Percentiles rank a stretch among this genome's conserved stretches.
These are phyloP conservation scores for Lodderomyces pseudojiufengensis DNA, from an alignment of 1,139 yeast genomes.

Conservation along the genomic window DNA sequence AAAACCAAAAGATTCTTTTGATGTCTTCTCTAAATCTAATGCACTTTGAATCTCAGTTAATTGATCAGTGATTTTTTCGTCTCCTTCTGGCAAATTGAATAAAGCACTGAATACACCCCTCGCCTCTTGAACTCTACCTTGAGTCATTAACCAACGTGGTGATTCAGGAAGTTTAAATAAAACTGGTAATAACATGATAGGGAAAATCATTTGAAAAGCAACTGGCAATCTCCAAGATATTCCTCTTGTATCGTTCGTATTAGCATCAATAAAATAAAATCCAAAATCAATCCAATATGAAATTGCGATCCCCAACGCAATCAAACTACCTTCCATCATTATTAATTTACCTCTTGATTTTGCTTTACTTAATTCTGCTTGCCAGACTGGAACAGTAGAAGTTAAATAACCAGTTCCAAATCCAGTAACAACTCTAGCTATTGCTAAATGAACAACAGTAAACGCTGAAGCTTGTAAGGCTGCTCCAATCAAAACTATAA, in stretches of 20 bases:
- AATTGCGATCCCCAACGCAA: conserved; percentile 39
- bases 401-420: conserved; percentile 39
- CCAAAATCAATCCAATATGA: conserved; percentile 47
- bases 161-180: conserved; percentile 45
- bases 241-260: conserved; percentile 14
- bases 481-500: conserved; percentile 35
- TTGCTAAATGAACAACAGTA: conserved; percentile 30
- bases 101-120: conserved; percentile 44
- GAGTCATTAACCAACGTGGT: conserved; percentile 46
- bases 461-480: conserved; percentile 33
- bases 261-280: conserved; percentile 27
- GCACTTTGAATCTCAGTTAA: conserved; percentile 30
- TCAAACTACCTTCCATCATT: conserved; percentile 35
- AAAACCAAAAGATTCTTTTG: conserved; percentile 23
- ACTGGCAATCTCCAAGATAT: conserved; percentile 46
- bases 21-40: conserved; percentile 22
- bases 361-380: conserved; percentile 35
- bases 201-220: conserved; percentile 42
- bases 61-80: conserved; percentile 25
- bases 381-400: conserved; percentile 39
- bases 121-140: conserved; percentile 46
- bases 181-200: conserved; percentile 25
- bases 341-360: conserved; percentile 33
- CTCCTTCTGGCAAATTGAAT: conserved; percentile 30
- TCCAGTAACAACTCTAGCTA: conserved; percentile 39